phyloP scores from a whole-genome alignment of 129 eudicot genomes.

The Lactuca saligna region DNA sequence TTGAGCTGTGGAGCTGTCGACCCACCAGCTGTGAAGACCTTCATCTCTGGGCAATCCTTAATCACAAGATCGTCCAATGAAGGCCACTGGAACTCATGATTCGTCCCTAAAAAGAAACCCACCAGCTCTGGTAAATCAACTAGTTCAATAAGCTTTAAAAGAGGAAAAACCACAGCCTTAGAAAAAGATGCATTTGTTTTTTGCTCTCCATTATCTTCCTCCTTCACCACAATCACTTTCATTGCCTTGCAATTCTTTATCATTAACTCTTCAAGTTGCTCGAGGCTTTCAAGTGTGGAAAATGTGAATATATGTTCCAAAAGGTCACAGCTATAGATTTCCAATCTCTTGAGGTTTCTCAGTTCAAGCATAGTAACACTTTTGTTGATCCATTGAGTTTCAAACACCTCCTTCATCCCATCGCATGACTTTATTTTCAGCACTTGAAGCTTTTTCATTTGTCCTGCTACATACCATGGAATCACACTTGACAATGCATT shows the following conservation, averaged over 20 bases:
- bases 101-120: conserved; percentile 22
- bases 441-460: too few species aligned
- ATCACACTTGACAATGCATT: too few species aligned
- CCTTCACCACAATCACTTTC: conserved; percentile 18
- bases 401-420: too few species aligned
- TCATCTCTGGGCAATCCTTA: background rate
- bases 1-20: conserved; percentile 3
- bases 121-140: background rate
- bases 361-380: background rate
- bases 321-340: background rate
- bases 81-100: conserved; percentile 4
- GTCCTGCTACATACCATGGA: too few species aligned
- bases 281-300: conserved; percentile 10
- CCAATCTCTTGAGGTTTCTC: background rate
- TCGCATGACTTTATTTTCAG: too few species aligned
- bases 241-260: background rate
- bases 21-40: background rate
- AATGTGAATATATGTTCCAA: conserved; percentile 19
- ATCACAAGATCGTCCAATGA: background rate
- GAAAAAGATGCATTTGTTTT: background rate
- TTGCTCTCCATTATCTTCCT: background rate
- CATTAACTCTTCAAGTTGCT: background rate
- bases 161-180: conserved; percentile 4
- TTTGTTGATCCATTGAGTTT: background rate
- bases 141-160: background rate